phyloP scores from a whole-genome alignment of 2,329 filamentous ascomycete genomes.

The Leptographium wingfieldii region DNA sequence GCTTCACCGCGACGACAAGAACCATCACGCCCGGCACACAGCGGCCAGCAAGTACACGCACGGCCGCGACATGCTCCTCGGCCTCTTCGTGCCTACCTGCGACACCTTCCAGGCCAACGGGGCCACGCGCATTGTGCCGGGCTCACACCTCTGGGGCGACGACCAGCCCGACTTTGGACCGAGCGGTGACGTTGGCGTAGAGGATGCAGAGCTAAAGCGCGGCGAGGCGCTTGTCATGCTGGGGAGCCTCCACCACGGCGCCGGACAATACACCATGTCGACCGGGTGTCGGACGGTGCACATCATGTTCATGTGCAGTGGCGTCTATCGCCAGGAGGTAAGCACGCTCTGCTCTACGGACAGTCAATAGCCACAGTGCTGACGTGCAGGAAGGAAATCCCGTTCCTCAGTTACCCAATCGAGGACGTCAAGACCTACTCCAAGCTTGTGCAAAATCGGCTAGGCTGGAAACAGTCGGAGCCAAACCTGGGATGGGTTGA shows the following conservation, averaged over 20 bases:
- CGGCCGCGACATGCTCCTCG: conserved; percentile 5
- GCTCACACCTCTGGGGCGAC: conserved; percentile 6
- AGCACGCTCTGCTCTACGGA: background rate
- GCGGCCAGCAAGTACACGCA: background rate
- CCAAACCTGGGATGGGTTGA: conserved; percentile 5
- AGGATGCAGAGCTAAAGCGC: conserved; percentile 1
- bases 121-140: conserved; percentile 3
- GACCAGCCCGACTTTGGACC: conserved; percentile 3
- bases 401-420: conserved; percentile 2
- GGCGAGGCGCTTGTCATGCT: conserved; percentile 6
- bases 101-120: conserved; percentile 3
- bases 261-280: background rate
- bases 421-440: conserved; percentile 4
- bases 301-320: conserved; percentile 6
- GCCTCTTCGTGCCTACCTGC: conserved; percentile 4
- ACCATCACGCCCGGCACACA: conserved; percentile 1
- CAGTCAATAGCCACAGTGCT: too few relatives aligned
- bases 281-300: conserved; percentile 4
- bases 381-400: background rate
- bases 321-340: conserved; percentile 3
- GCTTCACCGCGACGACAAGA: conserved; percentile 7
- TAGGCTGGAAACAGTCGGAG: conserved; percentile 6
- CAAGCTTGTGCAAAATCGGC: conserved; percentile 1
- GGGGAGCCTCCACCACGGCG: conserved; percentile 3
- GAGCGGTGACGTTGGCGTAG: background rate